Evolutionary conservation across 148 eudicot species (phyloP).

Genomic region (Limonium bicolor): DNA sequence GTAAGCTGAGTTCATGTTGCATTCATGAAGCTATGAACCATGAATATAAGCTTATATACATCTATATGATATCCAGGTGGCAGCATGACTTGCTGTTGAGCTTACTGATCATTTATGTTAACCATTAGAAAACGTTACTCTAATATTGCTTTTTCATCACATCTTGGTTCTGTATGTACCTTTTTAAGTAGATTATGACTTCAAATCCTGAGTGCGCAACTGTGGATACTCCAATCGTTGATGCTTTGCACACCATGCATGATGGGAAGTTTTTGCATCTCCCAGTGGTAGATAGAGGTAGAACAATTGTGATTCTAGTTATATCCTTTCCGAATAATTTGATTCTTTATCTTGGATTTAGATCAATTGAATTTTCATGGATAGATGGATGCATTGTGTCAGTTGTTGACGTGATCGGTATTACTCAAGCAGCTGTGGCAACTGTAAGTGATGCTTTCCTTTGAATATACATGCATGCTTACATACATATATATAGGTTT

Average conservation of each 20-base stretch:
- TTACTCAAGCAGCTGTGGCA: conserved; percentile 87
- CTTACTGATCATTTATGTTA: no score
- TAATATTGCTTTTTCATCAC: background rate
- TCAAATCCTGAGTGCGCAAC: conserved; percentile 94
- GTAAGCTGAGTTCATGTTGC: conserved; percentile 16
- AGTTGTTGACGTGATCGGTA: conserved; percentile 84
- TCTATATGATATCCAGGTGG: background rate
- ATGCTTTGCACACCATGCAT: conserved; percentile 95
- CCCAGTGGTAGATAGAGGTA: conserved; percentile 89
- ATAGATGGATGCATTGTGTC: conserved; percentile 75
- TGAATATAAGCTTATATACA: background rate
- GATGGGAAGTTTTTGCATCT: conserved; percentile 89
- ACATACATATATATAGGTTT: no score
- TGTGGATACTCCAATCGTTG: conserved; percentile 82
- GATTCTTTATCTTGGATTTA: conserved; percentile 5
- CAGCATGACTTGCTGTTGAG: conserved; percentile 1
- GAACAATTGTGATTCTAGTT: conserved; percentile 4
- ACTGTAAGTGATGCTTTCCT: conserved; percentile 43
- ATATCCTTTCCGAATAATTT: background rate
- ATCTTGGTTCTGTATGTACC: background rate
- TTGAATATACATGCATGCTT: background rate
- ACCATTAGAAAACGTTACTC: background rate
- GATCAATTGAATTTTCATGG: conserved; percentile 8
- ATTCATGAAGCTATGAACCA: background rate
- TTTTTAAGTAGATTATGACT: conserved; percentile 59